Conservation (phyloP, 1,284 basidiomycete species). For the Blastosporella zonata region DNA sequence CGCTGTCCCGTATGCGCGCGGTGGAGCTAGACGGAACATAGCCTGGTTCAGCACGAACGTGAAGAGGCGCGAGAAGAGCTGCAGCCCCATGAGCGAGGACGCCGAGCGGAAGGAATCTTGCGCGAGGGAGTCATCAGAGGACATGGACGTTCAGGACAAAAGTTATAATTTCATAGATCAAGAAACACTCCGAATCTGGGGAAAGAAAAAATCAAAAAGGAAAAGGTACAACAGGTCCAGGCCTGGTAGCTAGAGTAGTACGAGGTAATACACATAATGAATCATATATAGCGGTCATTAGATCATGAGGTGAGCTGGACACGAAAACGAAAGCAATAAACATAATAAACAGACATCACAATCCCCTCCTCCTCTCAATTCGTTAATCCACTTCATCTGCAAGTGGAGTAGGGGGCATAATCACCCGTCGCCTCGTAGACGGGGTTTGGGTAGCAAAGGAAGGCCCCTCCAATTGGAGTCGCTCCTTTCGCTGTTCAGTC, state of each 20-base stretch:
- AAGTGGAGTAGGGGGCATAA: conserved; percentile 11
- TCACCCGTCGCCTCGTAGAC: conserved; percentile 14
- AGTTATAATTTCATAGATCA: background rate
- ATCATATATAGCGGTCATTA: conserved; percentile 15
- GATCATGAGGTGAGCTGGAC: conserved; percentile 3
- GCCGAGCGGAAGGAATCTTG: conserved; percentile 56
- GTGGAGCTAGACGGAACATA: conserved; percentile 81
- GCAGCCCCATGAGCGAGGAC: conserved; percentile 82
- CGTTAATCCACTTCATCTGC: conserved; percentile 20
- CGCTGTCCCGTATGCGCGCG: conserved; percentile 68
- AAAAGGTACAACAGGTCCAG: conserved; percentile 13
- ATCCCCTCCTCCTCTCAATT: background rate
- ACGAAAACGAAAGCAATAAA: conserved; percentile 16
- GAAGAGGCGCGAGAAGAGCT: conserved; percentile 78
- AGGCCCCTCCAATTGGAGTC: conserved; percentile 10
- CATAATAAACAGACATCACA: conserved; percentile 19
- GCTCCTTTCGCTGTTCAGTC: conserved; percentile 14
- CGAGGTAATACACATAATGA: conserved; percentile 14
- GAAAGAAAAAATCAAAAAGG: background rate
- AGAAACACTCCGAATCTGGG: too few species aligned
- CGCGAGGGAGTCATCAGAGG: conserved; percentile 18
- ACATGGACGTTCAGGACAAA: conserved; percentile 11
- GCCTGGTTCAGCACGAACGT: conserved; percentile 90
- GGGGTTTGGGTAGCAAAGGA: conserved; percentile 4
- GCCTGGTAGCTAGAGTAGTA: conserved; percentile 10